These are phyloP conservation scores for Berkeleyomyces basicola DNA, from an alignment of 2,329 filamentous ascomycete species.

Conservation along the genomic window DNA sequence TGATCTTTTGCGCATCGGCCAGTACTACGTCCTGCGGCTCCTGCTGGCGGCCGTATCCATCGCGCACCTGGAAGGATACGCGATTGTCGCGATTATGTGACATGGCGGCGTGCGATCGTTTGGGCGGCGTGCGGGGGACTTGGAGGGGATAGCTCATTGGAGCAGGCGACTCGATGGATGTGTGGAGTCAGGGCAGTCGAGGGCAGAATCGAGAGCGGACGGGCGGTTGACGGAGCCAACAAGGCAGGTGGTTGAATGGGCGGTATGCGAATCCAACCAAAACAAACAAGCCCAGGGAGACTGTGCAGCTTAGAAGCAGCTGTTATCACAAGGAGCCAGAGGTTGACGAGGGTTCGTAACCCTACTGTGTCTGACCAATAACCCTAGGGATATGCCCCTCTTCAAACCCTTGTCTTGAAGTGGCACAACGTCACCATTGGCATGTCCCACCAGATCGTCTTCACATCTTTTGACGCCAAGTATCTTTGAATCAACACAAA, in stretches of 20 bases:
- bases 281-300: neutral
- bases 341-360: neutral
- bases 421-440: slow-evolving; percentile 7
- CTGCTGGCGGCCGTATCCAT: slow-evolving; percentile 13
- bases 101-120: slow-evolving; percentile 9
- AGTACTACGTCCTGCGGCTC: slow-evolving; percentile 8
- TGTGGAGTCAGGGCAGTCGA: neutral
- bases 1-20: slow-evolving; percentile 14
- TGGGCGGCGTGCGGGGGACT: slow-evolving; percentile 12
- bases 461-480: neutral
- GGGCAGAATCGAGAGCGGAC: neutral
- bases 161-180: neutral
- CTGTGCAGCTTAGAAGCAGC: no score
- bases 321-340: no score
- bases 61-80: slow-evolving; percentile 13
- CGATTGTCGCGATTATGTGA: slow-evolving; percentile 13
- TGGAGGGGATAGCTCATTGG: slow-evolving; percentile 13
- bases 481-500: no score
- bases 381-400: neutral
- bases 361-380: neutral
- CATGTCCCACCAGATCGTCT: neutral
- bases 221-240: neutral
- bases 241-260: neutral
- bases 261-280: neutral
- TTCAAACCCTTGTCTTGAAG: neutral